Conservation (phyloP, 768 basidiomycete species). For the Panus rudis region DNA sequence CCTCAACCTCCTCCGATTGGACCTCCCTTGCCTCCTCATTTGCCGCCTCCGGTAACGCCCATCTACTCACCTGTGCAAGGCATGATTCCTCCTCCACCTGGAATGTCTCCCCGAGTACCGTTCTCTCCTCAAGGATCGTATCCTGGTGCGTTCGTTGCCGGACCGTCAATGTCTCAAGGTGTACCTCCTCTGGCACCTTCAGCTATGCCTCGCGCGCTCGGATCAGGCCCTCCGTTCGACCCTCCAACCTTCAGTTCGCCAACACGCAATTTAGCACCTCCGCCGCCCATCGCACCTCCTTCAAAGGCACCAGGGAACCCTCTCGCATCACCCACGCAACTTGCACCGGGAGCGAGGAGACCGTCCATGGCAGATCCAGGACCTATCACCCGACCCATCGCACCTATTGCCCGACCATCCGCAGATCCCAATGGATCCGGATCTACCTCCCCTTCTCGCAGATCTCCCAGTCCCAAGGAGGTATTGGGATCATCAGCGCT, state of each 20-base stretch:
- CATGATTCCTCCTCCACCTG: slow-evolving; percentile 34
- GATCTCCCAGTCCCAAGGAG: slow-evolving; percentile 55
- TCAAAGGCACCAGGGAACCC: slow-evolving; percentile 30
- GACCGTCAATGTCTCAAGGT: slow-evolving; percentile 37
- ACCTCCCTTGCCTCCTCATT: slow-evolving; percentile 38
- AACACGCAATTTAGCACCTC: slow-evolving; percentile 32
- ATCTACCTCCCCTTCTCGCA: slow-evolving; percentile 50
- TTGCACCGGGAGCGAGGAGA: slow-evolving; percentile 44
- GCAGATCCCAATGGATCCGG: slow-evolving; percentile 42
- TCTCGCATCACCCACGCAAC: slow-evolving; percentile 28
- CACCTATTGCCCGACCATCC: slow-evolving; percentile 62
- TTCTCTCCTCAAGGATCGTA: slow-evolving; percentile 41
- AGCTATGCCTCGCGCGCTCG: slow-evolving; percentile 47
- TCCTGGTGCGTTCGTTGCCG: slow-evolving; percentile 42
- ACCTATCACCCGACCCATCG: slow-evolving; percentile 48
- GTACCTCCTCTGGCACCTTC: slow-evolving; percentile 47
- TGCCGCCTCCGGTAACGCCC: slow-evolving; percentile 35
- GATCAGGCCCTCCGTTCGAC: slow-evolving; percentile 46
- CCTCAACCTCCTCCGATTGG: slow-evolving; percentile 44
- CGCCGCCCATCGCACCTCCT: slow-evolving; percentile 29
- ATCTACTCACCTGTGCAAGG: slow-evolving; percentile 40
- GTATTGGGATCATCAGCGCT: slow-evolving; percentile 73
- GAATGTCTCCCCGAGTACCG: slow-evolving; percentile 50
- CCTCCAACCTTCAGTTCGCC: no score
- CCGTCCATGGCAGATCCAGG: slow-evolving; percentile 42